These are phyloP conservation scores for Sideroxylon spinosum DNA, from an alignment of 179 eudicot genomes.

Conservation along the genomic window DNA sequence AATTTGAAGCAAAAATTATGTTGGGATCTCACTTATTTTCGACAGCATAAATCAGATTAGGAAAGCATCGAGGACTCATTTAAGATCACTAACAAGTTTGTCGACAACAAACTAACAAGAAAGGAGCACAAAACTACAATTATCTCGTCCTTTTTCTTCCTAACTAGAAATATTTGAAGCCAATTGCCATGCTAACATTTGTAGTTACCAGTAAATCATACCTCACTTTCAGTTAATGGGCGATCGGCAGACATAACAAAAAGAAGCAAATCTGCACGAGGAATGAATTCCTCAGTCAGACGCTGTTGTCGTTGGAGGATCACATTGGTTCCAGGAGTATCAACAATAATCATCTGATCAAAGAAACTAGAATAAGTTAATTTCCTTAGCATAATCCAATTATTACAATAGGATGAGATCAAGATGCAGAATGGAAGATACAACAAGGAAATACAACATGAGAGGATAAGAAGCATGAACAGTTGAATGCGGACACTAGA, in stretches of 20 bases:
- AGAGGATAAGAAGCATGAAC: not conserved
- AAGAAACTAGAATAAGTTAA: not conserved
- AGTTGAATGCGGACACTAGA: too few relatives aligned
- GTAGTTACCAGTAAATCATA: conserved; percentile 28
- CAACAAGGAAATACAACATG: not conserved
- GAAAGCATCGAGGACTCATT: too few relatives aligned
- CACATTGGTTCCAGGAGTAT: conserved; percentile 99
- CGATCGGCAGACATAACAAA: conserved; percentile 97
- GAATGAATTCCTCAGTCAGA: conserved; percentile 95
- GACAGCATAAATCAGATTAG: too few relatives aligned
- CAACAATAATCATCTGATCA: conserved; percentile 89
- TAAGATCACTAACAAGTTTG: not conserved
- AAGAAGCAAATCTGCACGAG: conserved; percentile 93
- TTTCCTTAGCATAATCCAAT: not conserved
- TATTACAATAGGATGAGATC: not conserved
- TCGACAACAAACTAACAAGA: conserved; percentile 5
- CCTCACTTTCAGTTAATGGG: conserved; percentile 98
- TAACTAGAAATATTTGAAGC: conserved; percentile 4
- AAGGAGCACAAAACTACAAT: not conserved
- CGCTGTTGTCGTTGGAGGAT: conserved; percentile 97
- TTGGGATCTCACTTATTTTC: too few relatives aligned
- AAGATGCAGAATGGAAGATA: not conserved
- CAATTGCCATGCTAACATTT: not conserved
- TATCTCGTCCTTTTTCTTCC: not conserved
- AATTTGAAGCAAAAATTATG: too few relatives aligned